Evolutionary conservation across 176 grass and related monocot species (phyloP), one percentile per base, ranked within the genome.

Genomic region (Triticum monococcum): DNA sequence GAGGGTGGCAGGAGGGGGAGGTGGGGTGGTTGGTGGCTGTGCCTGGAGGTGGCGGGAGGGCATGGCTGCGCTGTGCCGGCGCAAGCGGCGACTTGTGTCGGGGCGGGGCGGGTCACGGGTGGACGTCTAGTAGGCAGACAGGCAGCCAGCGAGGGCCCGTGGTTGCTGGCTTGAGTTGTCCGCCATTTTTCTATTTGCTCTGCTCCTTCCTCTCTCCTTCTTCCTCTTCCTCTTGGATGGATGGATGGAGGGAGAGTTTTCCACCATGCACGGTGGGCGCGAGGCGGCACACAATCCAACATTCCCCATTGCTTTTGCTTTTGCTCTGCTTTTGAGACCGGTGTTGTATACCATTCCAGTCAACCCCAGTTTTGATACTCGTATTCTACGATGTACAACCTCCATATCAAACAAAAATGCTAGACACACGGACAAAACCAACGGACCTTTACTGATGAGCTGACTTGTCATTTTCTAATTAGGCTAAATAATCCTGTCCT

Each of bases 31-130:
- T 8, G 54, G 81, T 43, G 81, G 81, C 52, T 46, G 24, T 45
- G 7, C 17, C 37, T 84, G 69, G 41, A 85, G 83, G 25, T 18
- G 83, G 60, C 73, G 83, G 72, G 83, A 85, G 48, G 61, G 83
- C 83, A 85, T 85, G 83, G 71, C 25, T 14, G 57, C 8, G 71
- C 17, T 14, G 82, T 22, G 71, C 24, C 13, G 33, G 35, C 16
- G 25, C 38, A 20, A 65, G 60, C 20, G 61, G 43, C 78, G 78
- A 25, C 30, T 16, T 17, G 13, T 14, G 37, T 11, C 28, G 61
- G 37, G 23, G 61, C 31, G 52, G 45, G 45, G 46, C 28, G 60
- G 37, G 23, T 48, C 45, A 38, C 33, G 56, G 57, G 7, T 31
- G 26, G 43, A 45, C 11, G 37, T 11, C 32, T 59, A 43, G 33